Evolutionary conservation across 225 moss, liverwort and hornwort genomes (phyloP), one percentile per base, ranked within the genome.

Genomic region (Asterella californica): DNA sequence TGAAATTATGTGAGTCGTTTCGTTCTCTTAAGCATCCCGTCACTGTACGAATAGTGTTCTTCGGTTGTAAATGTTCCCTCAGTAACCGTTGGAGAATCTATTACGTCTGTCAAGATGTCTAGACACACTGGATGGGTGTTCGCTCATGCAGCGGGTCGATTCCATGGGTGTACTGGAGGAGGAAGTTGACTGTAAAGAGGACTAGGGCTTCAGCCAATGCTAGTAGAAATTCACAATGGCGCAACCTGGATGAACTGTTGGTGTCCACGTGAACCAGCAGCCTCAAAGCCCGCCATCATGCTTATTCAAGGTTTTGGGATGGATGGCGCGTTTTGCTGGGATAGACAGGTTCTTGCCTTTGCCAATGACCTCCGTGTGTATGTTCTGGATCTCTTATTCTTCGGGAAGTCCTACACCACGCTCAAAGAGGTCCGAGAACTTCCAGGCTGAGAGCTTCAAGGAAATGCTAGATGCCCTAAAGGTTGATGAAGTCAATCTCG

Each of bases 371-470:
- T 69, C 66, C 54, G 76, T 22, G 55, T 88, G 27, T 85, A 80
- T 48, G 73, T 88, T 34, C 88, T 85, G 29, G 88, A 88, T 79
- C 85, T 88, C n/a, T 38, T 88, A 49, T 88, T 88, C 71, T 85
- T 88, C 25, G 88, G 88, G 30, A 78, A 80, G 61, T 85, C 85
- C 30, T 72, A 64, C 50, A 88, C 88, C 61, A 81, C 66, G 79
- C 49, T 6, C 79, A 2, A 64, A 62, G 29, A 65, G 88, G 62
- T 78, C 88, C 9, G 88, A 88, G 33, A 63, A 66, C 22, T 88
- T 88, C 61, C 88, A 88, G 73, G 88, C 68, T 29, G 88, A 88
- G 4, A 81, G 85, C 78, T 15, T 88, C 62, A 83, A 81, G 83
- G 70, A 80, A 32, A 81, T 85, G 88, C 79, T 88, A 69, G 83